Base-by-base conservation (phyloP, 2,329 filamentous ascomycete species). In the Pestalotiopsis sp. region DNA sequence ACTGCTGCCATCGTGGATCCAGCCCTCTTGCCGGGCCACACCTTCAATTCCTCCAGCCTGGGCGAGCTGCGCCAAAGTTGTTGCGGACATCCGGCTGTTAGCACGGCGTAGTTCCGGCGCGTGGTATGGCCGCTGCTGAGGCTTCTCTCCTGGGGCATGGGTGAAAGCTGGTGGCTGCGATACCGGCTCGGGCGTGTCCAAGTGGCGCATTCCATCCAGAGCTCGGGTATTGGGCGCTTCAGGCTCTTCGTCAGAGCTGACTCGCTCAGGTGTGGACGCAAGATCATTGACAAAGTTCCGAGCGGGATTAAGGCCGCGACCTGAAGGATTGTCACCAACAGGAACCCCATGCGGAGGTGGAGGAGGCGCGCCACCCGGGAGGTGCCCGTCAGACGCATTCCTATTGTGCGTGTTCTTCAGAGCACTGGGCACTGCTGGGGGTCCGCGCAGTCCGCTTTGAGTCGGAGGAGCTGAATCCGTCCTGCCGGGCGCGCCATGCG, bases 11-110 rank as follows among this genome's bases (percentile, higher is more conserved):
- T 75, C 77, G 71, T 72, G 73, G 68, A 70, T 70, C 68, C 67
- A 77, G 52, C 58, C 75, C 59, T 80, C 77, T 52, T 76, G 73
- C 68, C 75, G 74, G 64, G 75, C 76, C 56, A 80, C 77, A 9
- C 77, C 76, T 61, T 82, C 77, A 63, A 88, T 79, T 25, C 87
- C 88, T 66, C 88, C 89, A 60, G 92, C 92, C 72, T 91, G 92
- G 39, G 89, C 90, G 77, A 98, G 85, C 77, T 98, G 94, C 59
- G 91, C 87, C 60, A 98, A 84, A 0, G 95, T 98, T 1, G 90
- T 90, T 73, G 86, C 88, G 31, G 96, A 97, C 78, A 98, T 90
- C 25, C 94, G 91, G 73, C 92, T 94, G 73, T 94, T 96, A 65
- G 93, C 93, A 71, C 90, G 90, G 71, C 93, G 91, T 74, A 95